Percentiles rank a stretch among this genome's conserved stretches.
These are phyloP conservation scores for Wickerhamiella occidentalis DNA, from an alignment of 805 yeast species.

Conservation along the genomic window DNA sequence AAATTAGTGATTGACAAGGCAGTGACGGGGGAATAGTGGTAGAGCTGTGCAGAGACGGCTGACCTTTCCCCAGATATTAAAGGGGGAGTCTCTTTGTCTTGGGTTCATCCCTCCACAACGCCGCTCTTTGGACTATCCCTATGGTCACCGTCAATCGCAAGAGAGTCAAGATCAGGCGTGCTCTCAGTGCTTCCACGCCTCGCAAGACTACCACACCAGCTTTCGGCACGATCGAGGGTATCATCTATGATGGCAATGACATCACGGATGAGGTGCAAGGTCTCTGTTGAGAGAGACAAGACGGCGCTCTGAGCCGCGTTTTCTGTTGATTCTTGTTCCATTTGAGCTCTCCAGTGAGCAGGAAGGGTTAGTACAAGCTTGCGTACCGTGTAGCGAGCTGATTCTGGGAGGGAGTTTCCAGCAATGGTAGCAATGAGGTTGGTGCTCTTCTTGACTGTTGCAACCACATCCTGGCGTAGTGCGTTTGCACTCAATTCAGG, in stretches of 20 bases:
- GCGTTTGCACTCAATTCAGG: conserved; percentile 24
- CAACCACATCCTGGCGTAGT: conserved; percentile 69
- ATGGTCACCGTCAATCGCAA: background rate
- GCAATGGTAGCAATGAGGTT: conserved; percentile 76
- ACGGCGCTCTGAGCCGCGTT: conserved; percentile 48
- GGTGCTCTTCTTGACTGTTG: conserved; percentile 81
- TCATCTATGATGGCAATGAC: conserved; percentile 77
- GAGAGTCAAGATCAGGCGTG: conserved; percentile 7
- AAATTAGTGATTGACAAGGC: too few species aligned
- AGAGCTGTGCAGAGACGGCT: too few species aligned
- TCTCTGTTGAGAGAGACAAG: conserved; percentile 73
- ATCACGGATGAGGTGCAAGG: conserved; percentile 73
- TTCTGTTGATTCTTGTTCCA: conserved; percentile 28
- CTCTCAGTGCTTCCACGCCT: conserved; percentile 3
- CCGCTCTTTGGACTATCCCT: conserved; percentile 1
- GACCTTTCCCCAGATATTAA: too few species aligned
- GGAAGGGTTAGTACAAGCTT: conserved; percentile 70
- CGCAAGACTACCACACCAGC: conserved; percentile 42
- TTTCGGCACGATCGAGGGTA: conserved; percentile 72
- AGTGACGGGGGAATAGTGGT: too few species aligned
- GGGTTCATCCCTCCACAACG: background rate
- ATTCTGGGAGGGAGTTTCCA: conserved; percentile 61
- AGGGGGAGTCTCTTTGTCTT: too few species aligned
- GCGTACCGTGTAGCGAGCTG: conserved; percentile 69
- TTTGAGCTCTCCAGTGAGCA: conserved; percentile 39